phyloP scores from a whole-genome alignment of 176 grass and related monocot genomes.

The Carex littledalei region DNA sequence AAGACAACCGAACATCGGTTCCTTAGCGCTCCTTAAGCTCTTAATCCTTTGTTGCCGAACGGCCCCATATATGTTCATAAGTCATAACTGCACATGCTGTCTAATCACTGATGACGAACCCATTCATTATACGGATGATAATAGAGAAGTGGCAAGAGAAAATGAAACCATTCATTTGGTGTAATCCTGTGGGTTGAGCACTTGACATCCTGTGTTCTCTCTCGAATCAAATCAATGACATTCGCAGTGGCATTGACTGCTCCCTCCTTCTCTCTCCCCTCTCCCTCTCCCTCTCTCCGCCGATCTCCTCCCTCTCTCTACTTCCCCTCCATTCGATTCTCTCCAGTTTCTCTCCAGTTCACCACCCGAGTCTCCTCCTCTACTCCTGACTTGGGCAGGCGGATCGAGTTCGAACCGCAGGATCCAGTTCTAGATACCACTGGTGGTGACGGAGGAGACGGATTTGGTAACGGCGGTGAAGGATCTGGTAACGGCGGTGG shows the following conservation, averaged over 20 bases:
- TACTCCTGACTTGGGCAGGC: slow-evolving; percentile 23
- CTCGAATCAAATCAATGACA: background rate
- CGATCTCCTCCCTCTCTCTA: background rate
- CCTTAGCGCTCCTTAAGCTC: no score
- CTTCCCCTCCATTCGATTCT: background rate
- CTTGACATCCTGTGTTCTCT: background rate
- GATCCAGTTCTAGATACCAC: background rate
- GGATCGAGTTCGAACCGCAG: slow-evolving; percentile 24
- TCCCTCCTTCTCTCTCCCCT: background rate
- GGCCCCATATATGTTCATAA: no score
- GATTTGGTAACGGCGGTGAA: slow-evolving; percentile 14
- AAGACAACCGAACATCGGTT: no score
- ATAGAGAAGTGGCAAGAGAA: no score
- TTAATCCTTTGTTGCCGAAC: no score
- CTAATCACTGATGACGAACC: no score
- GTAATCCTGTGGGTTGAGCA: no score
- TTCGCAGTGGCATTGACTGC: background rate
- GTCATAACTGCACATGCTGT: no score
- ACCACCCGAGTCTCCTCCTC: slow-evolving; percentile 13
- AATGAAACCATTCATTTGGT: no score
- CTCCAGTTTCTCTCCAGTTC: slow-evolving; percentile 19
- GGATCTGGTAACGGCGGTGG: slow-evolving; percentile 5
- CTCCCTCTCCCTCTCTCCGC: background rate
- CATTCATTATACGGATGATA: no score
- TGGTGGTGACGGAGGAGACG: slow-evolving; percentile 19